Evolutionary conservation across 257 asterid genomes (phyloP), one percentile per base, ranked within the genome.

Genomic region (Capsicum baccatum): DNA sequence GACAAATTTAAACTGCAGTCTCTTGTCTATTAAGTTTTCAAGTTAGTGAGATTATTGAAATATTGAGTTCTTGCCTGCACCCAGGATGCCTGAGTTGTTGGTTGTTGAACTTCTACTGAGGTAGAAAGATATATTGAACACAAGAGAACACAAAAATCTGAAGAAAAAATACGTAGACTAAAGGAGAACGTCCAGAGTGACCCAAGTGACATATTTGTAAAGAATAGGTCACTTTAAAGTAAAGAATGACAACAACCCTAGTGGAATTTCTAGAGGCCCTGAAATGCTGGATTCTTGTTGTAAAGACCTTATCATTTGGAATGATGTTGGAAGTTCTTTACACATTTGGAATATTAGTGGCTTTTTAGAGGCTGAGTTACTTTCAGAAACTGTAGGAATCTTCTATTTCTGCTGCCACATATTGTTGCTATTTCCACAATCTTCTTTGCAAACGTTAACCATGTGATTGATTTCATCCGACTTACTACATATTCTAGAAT

Each of bases 51-150:
- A 69, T 68, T 63, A 73, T 60, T 76, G 73, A 83, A 19, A 79
- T 79, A 83, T 78, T 78, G 47, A 14, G 64, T 64, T 83, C 66
- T 60, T 87, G 33, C 33, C 33, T 26, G 85, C 63, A 54, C 91
- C 56, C 83, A 96, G 99, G 99, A 92, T 86, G 99, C 99, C 79
- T 93, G 94, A 69, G 96, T 94, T 87, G 97, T 96, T 82, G 98
- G 98, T 62, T 92, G 97, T 85, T 90, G 91, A 73, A 93, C 95
- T 16, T 88, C 96, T 83, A 87, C 92, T 47, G 97, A 92, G 86
- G 98, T 97, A 14, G 96, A 94, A 85, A 90, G 92, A 85, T 95
- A 85, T 83, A 89, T 93, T n/a, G 97, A 93, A 83, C 97, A 90
- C 89, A 94, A 92, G 89, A 88, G 88, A 89, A 90, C 81, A 85